Evolutionary conservation across 2,329 filamentous ascomycete species (phyloP).

Genomic region (Aspergillus versicolor): DNA sequence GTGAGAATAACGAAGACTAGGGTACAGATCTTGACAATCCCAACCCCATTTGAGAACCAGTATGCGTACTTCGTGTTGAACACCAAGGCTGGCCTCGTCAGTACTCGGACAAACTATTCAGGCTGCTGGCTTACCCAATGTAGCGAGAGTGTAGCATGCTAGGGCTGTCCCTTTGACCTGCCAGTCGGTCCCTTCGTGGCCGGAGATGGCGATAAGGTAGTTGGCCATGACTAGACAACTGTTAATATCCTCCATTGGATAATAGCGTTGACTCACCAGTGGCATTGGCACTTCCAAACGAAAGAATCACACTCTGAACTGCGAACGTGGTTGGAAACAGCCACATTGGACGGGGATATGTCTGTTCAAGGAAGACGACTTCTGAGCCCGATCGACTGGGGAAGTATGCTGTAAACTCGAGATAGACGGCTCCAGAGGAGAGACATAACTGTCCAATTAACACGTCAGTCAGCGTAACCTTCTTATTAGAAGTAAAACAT

Average conservation of each 20-base stretch:
- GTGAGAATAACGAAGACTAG: slow-evolving; percentile 63
- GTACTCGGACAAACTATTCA: too few relatives aligned
- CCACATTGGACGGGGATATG: slow-evolving; percentile 62
- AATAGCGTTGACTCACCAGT: slow-evolving; percentile 32
- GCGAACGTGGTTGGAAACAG: slow-evolving; percentile 66
- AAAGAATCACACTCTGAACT: slow-evolving; percentile 61
- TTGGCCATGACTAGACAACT: slow-evolving; percentile 51
- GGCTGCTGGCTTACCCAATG: slow-evolving; percentile 45
- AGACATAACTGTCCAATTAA: slow-evolving; percentile 35
- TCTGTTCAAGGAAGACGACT: slow-evolving; percentile 68
- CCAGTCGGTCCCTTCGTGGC: slow-evolving; percentile 55
- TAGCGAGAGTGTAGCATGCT: slow-evolving; percentile 60
- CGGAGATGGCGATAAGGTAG: slow-evolving; percentile 62
- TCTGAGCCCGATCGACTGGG: slow-evolving; percentile 65
- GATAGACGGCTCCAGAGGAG: slow-evolving; percentile 47
- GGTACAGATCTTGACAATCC: slow-evolving; percentile 59
- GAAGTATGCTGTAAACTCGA: slow-evolving; percentile 65
- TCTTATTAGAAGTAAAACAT: slow-evolving; percentile 29
- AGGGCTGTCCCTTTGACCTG: slow-evolving; percentile 66
- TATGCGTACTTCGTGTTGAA: slow-evolving; percentile 60
- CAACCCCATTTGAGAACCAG: slow-evolving; percentile 56
- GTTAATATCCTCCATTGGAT: neutral
- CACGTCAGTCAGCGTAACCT: slow-evolving; percentile 42
- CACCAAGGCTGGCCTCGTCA: slow-evolving; percentile 36
- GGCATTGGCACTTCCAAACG: slow-evolving; percentile 65